Evolutionary conservation across 345 rosid genomes (phyloP).

Genomic region (Noccaea bulbosa): DNA sequence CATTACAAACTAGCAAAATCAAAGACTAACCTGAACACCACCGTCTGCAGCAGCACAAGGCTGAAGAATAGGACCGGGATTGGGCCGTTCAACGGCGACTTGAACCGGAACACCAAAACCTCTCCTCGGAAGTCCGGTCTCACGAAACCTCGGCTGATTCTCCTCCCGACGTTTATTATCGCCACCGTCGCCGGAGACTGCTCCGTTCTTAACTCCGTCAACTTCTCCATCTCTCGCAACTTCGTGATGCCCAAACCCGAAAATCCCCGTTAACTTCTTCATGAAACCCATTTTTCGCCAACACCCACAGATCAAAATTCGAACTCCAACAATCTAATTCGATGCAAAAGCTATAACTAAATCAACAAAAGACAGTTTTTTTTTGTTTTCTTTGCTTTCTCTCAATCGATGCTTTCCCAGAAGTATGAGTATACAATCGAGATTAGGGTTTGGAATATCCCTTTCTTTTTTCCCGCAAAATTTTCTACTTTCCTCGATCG

Average conservation of each 20-base stretch:
- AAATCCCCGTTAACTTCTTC: slow-evolving; percentile 77
- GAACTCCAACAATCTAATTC: slow-evolving; percentile 19
- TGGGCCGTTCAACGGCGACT: slow-evolving; percentile 73
- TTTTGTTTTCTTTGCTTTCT: no score
- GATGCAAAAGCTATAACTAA: slow-evolving; percentile 5
- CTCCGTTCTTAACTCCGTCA: slow-evolving; percentile 31
- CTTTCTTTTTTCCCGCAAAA: neutral
- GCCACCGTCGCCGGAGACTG: slow-evolving; percentile 20
- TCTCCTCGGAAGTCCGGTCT: slow-evolving; percentile 71
- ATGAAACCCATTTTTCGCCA: slow-evolving; percentile 69
- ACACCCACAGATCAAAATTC: neutral
- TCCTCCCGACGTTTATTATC: slow-evolving; percentile 29
- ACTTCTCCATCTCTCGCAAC: slow-evolving; percentile 47
- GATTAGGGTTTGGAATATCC: slow-evolving; percentile 46
- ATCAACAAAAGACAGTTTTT: neutral
- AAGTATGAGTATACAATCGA: slow-evolving; percentile 14
- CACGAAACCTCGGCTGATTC: slow-evolving; percentile 51
- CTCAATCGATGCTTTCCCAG: slow-evolving; percentile 19
- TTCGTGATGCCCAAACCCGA: slow-evolving; percentile 65
- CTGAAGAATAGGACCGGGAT: slow-evolving; percentile 61
- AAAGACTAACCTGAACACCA: slow-evolving; percentile 76
- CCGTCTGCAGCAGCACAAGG: slow-evolving; percentile 78
- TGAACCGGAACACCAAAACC: slow-evolving; percentile 89
- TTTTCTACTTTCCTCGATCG: slow-evolving; percentile 24
- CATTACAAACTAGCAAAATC: neutral